These are phyloP conservation scores for Guadua angustifolia DNA, from an alignment of 176 grass and related monocot species.

Conservation along the genomic window DNA sequence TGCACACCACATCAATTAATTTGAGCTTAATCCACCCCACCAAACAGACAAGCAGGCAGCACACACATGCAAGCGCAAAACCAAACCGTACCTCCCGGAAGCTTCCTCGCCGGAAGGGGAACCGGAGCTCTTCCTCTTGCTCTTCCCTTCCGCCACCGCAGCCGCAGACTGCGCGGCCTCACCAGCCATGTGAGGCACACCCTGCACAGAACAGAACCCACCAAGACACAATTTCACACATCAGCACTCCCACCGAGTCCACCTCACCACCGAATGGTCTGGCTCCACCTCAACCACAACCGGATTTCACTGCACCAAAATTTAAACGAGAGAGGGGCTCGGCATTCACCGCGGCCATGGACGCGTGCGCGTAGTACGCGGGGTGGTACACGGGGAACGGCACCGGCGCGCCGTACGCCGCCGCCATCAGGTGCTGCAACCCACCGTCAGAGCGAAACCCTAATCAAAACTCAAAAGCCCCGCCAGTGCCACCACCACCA, in stretches of 20 bases:
- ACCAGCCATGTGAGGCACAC: conserved; percentile 31
- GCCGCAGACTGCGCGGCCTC: conserved; percentile 45
- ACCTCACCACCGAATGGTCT: not conserved
- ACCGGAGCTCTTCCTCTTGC: conserved; percentile 41
- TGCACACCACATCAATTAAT: not conserved
- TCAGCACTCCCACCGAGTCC: not conserved
- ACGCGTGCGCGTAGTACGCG: conserved; percentile 69
- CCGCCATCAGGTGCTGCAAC: conserved; percentile 45
- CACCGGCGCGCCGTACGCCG: conserved; percentile 57
- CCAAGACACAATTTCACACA: conserved; percentile 2
- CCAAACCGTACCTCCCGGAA: conserved; percentile 53
- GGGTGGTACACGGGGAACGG: conserved; percentile 60
- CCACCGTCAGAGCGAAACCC: not conserved
- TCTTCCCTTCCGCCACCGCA: conserved; percentile 48
- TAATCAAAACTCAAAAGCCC: conserved; percentile 34
- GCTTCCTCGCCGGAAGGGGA: conserved; percentile 39
- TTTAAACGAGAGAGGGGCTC: not conserved
- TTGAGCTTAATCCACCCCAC: conserved; percentile 32
- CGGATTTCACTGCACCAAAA: not conserved
- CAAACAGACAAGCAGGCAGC: not conserved
- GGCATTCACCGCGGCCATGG: conserved; percentile 66
- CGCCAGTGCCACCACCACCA: not conserved
- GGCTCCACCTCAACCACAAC: not conserved
- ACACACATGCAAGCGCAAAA: not conserved
- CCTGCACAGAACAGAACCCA: conserved; percentile 36